Conservation (phyloP, 805 yeast genomes). For the Kodamaea fukazawae region DNA sequence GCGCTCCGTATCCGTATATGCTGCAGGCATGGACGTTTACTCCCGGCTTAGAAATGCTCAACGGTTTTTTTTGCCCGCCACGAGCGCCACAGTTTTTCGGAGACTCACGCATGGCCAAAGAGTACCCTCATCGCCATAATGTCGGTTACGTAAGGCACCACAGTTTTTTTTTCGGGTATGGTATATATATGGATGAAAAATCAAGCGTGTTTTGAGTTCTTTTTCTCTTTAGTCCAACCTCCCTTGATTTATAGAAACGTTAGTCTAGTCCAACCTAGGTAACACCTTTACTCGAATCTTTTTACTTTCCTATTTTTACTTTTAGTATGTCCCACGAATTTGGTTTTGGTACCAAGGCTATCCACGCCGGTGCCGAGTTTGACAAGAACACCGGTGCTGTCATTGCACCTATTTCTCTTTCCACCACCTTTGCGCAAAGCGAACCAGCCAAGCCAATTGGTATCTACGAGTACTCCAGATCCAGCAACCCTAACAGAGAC, state of each 20-base stretch:
- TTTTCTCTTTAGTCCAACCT: conserved; percentile 9
- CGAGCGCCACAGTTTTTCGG: neutral
- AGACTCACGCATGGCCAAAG: no score
- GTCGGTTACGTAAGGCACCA: no score
- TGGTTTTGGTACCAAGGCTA: conserved; percentile 76
- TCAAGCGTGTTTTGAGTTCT: no score
- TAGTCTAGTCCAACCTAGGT: conserved; percentile 10
- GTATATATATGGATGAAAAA: no score
- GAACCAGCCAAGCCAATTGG: conserved; percentile 79
- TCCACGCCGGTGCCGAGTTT: conserved; percentile 76
- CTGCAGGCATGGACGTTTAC: neutral
- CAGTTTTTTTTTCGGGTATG: no score
- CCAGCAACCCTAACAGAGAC: conserved; percentile 83
- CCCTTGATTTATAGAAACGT: neutral
- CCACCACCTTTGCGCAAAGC: conserved; percentile 81
- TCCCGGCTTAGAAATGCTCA: neutral
- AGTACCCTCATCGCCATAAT: no score
- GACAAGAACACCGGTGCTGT: conserved; percentile 82
- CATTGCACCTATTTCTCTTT: conserved; percentile 76
- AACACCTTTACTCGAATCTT: neutral
- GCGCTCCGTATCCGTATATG: no score
- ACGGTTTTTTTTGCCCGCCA: neutral
- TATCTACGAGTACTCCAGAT: conserved; percentile 77
- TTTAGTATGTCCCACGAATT: conserved; percentile 18
- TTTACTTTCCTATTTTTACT: neutral